These are phyloP conservation scores for Neurospora sp. DNA, from an alignment of 495 filamentous ascomycete genomes.

Conservation along the genomic window DNA sequence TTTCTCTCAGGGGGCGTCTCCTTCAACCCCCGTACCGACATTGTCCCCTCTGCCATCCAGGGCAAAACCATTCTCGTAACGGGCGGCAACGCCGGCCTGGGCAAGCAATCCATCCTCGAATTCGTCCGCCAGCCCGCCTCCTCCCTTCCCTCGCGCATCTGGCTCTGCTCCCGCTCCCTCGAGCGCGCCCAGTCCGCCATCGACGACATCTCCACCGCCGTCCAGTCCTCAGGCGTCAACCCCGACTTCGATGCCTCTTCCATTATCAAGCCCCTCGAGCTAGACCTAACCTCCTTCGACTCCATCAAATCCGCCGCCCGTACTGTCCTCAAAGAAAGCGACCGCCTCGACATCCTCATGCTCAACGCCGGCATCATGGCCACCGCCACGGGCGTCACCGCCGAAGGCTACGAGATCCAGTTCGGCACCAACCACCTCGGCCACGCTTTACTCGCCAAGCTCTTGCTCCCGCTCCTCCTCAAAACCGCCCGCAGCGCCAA, in stretches of 20 bases:
- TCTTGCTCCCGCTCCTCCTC: constrained; percentile 50
- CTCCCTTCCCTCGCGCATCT: constrained; percentile 34
- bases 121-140: constrained; percentile 42
- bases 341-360: constrained; percentile 34
- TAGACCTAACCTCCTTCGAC: constrained; percentile 26
- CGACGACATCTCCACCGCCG: constrained; percentile 5
- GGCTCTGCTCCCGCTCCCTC: constrained; percentile 49
- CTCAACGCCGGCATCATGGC: constrained; percentile 62
- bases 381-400: constrained; percentile 37
- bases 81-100: constrained; percentile 56
- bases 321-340: constrained; percentile 6
- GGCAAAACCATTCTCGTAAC: constrained; percentile 54
- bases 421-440: constrained; percentile 66
- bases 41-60: constrained; percentile 34
- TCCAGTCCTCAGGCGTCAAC: not conserved
- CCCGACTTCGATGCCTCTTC: constrained; percentile 1
- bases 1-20: constrained; percentile 1
- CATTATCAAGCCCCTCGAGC: constrained; percentile 19
- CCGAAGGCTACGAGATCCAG: constrained; percentile 60
- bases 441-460: constrained; percentile 53
- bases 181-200: constrained; percentile 16
- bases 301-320: constrained; percentile 20
- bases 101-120: constrained; percentile 51
- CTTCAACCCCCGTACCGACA: constrained; percentile 41
- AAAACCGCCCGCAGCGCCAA: constrained; percentile 34